Percentiles rank a stretch among this genome's conserved stretches.
Evolutionary conservation across 1,284 basidiomycete genomes (phyloP).

Genomic region (Ustilago esculenta): DNA sequence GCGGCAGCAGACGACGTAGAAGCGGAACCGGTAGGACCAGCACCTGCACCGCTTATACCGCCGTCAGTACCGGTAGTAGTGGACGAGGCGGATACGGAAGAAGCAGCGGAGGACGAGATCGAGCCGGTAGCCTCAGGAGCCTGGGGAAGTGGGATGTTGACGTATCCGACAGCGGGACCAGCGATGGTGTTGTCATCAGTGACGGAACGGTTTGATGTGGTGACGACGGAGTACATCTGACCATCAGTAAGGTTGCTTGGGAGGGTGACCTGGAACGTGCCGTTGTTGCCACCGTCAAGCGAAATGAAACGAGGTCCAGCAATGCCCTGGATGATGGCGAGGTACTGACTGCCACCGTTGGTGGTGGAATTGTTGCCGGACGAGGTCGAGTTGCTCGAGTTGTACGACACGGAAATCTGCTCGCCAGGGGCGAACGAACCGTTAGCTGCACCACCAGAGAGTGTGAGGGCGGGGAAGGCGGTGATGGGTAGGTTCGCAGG

Average conservation of each 20-base stretch:
- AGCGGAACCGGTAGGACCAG: constrained; percentile 2
- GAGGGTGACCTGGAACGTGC: constrained; percentile 20
- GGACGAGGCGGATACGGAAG: neutral
- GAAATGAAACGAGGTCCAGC: constrained; percentile 22
- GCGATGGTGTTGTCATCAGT: constrained; percentile 51
- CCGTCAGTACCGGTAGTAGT: neutral
- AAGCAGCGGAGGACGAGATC: constrained; percentile 2
- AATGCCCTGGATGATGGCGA: constrained; percentile 44
- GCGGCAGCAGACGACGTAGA: neutral
- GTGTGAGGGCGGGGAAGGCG: constrained; percentile 32
- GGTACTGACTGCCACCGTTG: constrained; percentile 15
- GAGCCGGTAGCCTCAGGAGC: constrained; percentile 39
- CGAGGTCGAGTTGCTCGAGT: constrained; percentile 13
- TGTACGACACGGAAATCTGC: constrained; percentile 36
- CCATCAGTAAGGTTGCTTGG: constrained; percentile 46
- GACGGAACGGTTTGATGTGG: constrained; percentile 20
- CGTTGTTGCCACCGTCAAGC: constrained; percentile 7
- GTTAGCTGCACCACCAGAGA: constrained; percentile 17
- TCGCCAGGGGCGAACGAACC: constrained; percentile 43
- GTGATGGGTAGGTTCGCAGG: constrained; percentile 35
- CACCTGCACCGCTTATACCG: neutral
- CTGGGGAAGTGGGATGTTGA: constrained; percentile 35
- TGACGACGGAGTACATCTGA: constrained; percentile 51
- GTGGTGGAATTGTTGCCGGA: neutral
- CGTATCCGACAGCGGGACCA: constrained; percentile 39